Conservation (phyloP, 192 early-diverging fungal species). For the Backusella westeae region DNA sequence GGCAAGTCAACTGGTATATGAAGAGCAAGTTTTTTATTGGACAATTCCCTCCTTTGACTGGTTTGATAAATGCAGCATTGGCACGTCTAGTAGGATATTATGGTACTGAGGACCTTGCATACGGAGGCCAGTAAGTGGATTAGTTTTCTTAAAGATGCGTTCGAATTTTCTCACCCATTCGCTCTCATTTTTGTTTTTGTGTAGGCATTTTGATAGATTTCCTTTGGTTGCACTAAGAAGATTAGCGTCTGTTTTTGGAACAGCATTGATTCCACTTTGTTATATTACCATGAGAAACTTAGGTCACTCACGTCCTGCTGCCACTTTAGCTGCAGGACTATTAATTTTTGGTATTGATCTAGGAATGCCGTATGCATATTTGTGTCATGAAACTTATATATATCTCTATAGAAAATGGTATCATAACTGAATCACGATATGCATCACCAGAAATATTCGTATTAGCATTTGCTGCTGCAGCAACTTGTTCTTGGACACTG, state of each 20-base stretch:
- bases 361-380: background rate
- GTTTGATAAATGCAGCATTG: constrained; percentile 11
- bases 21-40: constrained; percentile 32
- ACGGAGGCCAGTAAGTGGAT: constrained; percentile 31
- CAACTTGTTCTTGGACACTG: constrained; percentile 78
- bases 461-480: constrained; percentile 39
- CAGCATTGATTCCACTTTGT: constrained; percentile 72
- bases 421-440: constrained; percentile 55
- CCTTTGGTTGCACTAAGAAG: constrained; percentile 84
- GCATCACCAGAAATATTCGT: background rate
- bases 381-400: background rate
- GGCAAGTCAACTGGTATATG: constrained; percentile 28
- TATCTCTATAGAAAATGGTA: constrained; percentile 75
- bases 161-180: background rate
- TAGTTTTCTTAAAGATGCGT: too few species aligned
- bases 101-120: constrained; percentile 21
- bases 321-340: constrained; percentile 71
- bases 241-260: constrained; percentile 74
- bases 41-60: constrained; percentile 20
- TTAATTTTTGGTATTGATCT: constrained; percentile 67
- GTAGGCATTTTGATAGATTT: constrained; percentile 13
- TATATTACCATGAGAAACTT: constrained; percentile 80
- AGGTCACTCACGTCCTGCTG: constrained; percentile 69
- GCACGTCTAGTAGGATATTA: constrained; percentile 20
- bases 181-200: background rate